A percentile compares a stretch with the other conserved stretches of the same genome.
Evolutionary conservation across 2,329 filamentous ascomycete genomes (phyloP).

Genomic region (Fusarium transvaalense): DNA sequence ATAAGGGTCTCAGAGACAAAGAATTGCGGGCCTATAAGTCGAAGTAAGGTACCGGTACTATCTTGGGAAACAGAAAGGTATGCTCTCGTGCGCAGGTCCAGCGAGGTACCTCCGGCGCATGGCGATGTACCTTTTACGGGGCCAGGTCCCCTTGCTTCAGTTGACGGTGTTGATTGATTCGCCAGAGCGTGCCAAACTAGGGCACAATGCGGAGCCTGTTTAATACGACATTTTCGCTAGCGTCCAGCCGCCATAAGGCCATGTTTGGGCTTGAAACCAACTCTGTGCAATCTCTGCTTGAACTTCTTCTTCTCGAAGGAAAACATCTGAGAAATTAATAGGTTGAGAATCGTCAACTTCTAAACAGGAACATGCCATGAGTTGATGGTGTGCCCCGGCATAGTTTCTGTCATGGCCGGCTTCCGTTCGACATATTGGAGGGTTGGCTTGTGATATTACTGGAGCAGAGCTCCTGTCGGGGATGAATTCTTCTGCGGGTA

Average conservation of each 20-base stretch:
- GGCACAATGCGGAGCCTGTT: slow-evolving; percentile 38
- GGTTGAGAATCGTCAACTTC: slow-evolving; percentile 23
- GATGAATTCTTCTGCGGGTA: slow-evolving; percentile 40
- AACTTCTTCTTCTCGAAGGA: slow-evolving; percentile 1
- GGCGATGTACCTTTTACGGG: slow-evolving; percentile 31
- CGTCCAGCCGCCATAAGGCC: slow-evolving; percentile 27
- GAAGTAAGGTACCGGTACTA: slow-evolving; percentile 40
- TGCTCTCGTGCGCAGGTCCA: slow-evolving; percentile 22
- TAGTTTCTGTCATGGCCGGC: slow-evolving; percentile 25
- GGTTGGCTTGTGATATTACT: slow-evolving; percentile 40
- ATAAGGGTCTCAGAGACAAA: slow-evolving; percentile 22
- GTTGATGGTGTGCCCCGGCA: slow-evolving; percentile 26
- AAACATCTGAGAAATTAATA: slow-evolving; percentile 9
- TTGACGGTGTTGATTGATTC: slow-evolving; percentile 41
- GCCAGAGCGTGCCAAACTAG: slow-evolving; percentile 24
- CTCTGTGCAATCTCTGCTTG: slow-evolving; percentile 21
- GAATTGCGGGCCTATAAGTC: slow-evolving; percentile 20
- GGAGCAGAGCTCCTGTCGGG: slow-evolving; percentile 34
- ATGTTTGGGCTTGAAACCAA: slow-evolving; percentile 35
- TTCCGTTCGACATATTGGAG: slow-evolving; percentile 40
- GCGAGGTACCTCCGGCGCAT: slow-evolving; percentile 24
- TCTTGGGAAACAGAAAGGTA: slow-evolving; percentile 29
- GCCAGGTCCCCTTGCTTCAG: slow-evolving; percentile 20
- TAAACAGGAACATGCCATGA: slow-evolving; percentile 15
- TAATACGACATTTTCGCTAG: slow-evolving; percentile 45